Percentiles rank a stretch among this genome's conserved stretches.
These are phyloP conservation scores for Tylopilus rubrobrunneus DNA, from an alignment of 768 basidiomycete species.

Conservation along the genomic window DNA sequence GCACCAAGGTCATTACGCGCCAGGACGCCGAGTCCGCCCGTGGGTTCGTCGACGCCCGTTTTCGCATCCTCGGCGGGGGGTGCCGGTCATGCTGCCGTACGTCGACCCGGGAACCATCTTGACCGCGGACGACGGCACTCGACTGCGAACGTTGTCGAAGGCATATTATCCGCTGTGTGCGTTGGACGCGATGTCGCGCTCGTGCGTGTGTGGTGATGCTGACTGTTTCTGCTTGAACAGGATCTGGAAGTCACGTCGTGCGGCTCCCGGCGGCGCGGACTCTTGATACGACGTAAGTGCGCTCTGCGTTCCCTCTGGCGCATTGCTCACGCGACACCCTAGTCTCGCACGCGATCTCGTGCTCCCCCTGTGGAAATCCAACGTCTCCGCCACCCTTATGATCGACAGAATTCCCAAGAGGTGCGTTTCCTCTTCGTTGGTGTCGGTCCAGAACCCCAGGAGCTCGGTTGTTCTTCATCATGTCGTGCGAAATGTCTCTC, in stretches of 20 bases:
- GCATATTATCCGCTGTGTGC: conserved; percentile 76
- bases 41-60: conserved; percentile 48
- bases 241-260: conserved; percentile 67
- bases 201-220: conserved; percentile 21
- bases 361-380: conserved; percentile 97
- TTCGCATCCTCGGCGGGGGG: conserved; percentile 76
- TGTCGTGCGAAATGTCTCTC: too few relatives aligned
- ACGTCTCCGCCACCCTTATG: conserved; percentile 84
- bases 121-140: conserved; percentile 48
- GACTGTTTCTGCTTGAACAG: conserved; percentile 31
- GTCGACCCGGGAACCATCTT: conserved; percentile 63
- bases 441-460: too few relatives aligned
- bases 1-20: conserved; percentile 88
- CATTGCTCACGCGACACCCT: background rate
- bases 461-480: too few relatives aligned
- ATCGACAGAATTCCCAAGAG: conserved; percentile 96
- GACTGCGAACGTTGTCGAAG: conserved; percentile 64
- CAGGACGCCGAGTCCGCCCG: conserved; percentile 64
- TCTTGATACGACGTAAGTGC: conserved; percentile 55
- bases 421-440: conserved; percentile 36
- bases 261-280: conserved; percentile 55
- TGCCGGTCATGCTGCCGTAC: conserved; percentile 82
- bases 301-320: background rate
- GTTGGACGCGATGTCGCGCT: background rate
- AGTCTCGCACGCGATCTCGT: conserved; percentile 77